Base-by-base conservation (phyloP, 2,329 filamentous ascomycete genomes). In the Neocatenulostroma microsporum region DNA sequence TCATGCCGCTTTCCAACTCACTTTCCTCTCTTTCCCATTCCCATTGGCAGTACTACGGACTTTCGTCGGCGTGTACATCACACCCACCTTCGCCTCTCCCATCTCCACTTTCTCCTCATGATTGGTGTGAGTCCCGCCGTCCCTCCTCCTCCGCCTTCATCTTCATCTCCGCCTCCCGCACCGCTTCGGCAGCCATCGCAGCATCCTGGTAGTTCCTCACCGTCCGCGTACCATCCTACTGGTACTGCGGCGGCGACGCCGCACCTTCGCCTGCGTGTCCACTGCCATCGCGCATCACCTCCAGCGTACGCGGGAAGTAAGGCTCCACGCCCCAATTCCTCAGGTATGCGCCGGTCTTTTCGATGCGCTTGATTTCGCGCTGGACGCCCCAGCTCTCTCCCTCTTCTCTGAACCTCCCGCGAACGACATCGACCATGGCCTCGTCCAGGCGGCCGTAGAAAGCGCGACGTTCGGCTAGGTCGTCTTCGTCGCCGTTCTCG, bases 311-410 rank as follows among this genome's bases (percentile, higher is more conserved):
- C 5, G 69, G 68, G 53, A 73, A 73, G 52, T 73, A 73, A 5
- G 67, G 66, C 54, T 72, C 68, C 17, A 73, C 62, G 30, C 69
- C 69, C 53, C 67, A 70, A 21, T 68, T 70, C 43, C 64, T 56
- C 28, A 73, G 56, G 41, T 72, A 72, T 25, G 58, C 62, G 13
- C 68, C 69, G 6, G 69, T 73, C 63, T 72, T 72, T 57, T 73
- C 69, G 41, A 73, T 70, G 34, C 69, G 59, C 63, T 72, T 72
- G 46, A 73, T 69, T 50, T 73, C 69, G 30, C 68, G 53, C 48
- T 60, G 57, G 12, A 73, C 67, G 18, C 65, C 63, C 69, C 69
- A 73, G 36, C 69, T 65, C 39, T 71, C 69, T 36, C 64, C 62
- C 48, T 72, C 68, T 43, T 66, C 65, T 18, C 53, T 40, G 49